phyloP scores from a whole-genome alignment of 2,329 filamentous ascomycete species.

The Boeremia exigua region DNA sequence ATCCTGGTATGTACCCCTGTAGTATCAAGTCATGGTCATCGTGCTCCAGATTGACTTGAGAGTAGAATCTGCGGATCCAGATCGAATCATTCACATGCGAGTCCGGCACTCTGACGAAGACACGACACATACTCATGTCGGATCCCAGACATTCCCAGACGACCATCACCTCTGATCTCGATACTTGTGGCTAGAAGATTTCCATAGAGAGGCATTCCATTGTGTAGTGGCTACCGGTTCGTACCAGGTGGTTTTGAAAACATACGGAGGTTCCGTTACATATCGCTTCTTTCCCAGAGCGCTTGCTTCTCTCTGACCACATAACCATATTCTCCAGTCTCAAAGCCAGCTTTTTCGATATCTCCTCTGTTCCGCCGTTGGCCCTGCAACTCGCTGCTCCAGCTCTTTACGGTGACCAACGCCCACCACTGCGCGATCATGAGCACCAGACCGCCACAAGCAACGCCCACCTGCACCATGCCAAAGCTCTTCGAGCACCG shows the following conservation, averaged over 20 bases:
- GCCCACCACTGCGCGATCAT: constrained; percentile 47
- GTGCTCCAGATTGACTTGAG: constrained; percentile 11
- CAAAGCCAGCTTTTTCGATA: constrained; percentile 24
- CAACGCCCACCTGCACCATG: constrained; percentile 30
- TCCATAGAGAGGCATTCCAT: not conserved
- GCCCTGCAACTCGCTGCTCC: constrained; percentile 28
- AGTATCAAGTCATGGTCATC: not conserved
- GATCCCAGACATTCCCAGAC: not conserved
- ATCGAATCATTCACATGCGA: constrained; percentile 25
- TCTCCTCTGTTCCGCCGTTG: constrained; percentile 12
- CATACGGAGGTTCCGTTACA: constrained; percentile 13
- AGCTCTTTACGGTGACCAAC: constrained; percentile 35
- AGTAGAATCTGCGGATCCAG: constrained; percentile 8
- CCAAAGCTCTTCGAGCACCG: constrained; percentile 37
- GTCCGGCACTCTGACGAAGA: constrained; percentile 19
- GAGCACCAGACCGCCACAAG: constrained; percentile 30
- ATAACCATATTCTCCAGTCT: not conserved
- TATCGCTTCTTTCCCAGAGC: constrained; percentile 9
- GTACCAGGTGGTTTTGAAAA: constrained; percentile 5
- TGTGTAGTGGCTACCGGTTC: not conserved
- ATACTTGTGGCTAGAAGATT: not conserved
- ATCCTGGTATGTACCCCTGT: constrained; percentile 6
- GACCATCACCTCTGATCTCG: not conserved
- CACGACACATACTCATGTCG: not conserved
- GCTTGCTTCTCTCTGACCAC: constrained; percentile 14